A percentile compares a stretch with the other conserved stretches of the same genome.
phyloP scores from a whole-genome alignment of 1,284 basidiomycete genomes.

The Sporisorium reilianum region DNA sequence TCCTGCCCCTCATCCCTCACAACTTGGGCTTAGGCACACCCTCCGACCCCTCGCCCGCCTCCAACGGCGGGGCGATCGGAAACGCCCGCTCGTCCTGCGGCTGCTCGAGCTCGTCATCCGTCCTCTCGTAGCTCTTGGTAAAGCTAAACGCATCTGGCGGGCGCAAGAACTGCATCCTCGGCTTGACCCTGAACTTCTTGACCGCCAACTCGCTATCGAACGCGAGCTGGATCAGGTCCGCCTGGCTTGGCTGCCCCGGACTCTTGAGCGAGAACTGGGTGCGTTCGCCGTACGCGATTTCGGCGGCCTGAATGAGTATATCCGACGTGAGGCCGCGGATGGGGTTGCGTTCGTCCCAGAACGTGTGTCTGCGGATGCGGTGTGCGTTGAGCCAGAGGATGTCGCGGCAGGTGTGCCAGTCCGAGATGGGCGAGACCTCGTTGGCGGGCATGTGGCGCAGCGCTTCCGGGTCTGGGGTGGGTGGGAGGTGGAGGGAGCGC shows the following conservation, averaged over 20 bases:
- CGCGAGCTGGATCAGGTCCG: conserved; percentile 53
- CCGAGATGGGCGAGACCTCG: conserved; percentile 55
- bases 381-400: conserved; percentile 59
- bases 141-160: conserved; percentile 31
- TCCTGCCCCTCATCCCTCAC: not conserved
- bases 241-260: conserved; percentile 47
- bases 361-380: conserved; percentile 58
- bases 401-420: conserved; percentile 66
- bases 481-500: conserved; percentile 32
- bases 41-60: not conserved
- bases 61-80: conserved; percentile 20
- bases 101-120: conserved; percentile 38
- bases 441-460: conserved; percentile 45
- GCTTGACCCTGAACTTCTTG: conserved; percentile 56
- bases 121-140: conserved; percentile 19
- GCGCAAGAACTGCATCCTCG: conserved; percentile 57
- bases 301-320: conserved; percentile 61
- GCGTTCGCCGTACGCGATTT: conserved; percentile 45
- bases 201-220: conserved; percentile 57
- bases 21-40: conserved; percentile 29
- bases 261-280: conserved; percentile 39
- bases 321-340: conserved; percentile 63
- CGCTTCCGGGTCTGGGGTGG: conserved; percentile 33
- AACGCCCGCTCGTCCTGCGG: conserved; percentile 47
- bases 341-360: conserved; percentile 65